phyloP scores from a whole-genome alignment of 2,329 filamentous ascomycete species.

The Neonectria punicea region DNA sequence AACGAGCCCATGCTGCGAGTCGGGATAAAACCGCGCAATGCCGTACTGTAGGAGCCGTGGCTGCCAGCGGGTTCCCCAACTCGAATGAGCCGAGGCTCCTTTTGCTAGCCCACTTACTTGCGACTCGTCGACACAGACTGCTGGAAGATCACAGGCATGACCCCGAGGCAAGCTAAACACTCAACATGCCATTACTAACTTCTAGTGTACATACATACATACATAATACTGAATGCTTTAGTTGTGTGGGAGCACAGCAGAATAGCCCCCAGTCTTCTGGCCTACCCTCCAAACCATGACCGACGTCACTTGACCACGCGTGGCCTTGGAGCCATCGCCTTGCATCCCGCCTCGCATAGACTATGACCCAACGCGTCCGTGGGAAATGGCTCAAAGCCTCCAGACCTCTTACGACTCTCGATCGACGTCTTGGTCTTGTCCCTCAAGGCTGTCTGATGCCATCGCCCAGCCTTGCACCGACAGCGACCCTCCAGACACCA shows the following conservation, averaged over 20 bases:
- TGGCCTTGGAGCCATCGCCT: constrained; percentile 10
- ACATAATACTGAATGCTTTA: neutral
- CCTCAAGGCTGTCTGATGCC: neutral
- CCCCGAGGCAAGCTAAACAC: neutral
- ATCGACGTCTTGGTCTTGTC: neutral
- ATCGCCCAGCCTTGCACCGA: constrained; percentile 10
- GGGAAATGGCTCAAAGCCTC: constrained; percentile 21
- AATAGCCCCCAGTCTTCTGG: neutral
- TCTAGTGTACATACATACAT: neutral
- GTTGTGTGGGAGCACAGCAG: neutral
- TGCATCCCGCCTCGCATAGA: constrained; percentile 9
- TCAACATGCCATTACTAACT: neutral
- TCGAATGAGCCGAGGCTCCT: constrained; percentile 35
- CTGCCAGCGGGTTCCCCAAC: constrained; percentile 22
- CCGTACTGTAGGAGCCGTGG: constrained; percentile 32
- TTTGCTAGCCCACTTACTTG: neutral
- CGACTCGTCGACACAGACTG: neutral
- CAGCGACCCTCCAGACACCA: constrained; percentile 1
- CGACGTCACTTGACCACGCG: constrained; percentile 21
- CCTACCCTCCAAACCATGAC: neutral
- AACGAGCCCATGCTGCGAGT: constrained; percentile 7
- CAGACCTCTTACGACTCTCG: neutral
- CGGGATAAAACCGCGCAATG: constrained; percentile 26
- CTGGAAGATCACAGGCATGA: neutral
- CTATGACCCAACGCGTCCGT: neutral